Conservation (phyloP, 2,329 filamentous ascomycete species). For the Epichloe uncinata region DNA sequence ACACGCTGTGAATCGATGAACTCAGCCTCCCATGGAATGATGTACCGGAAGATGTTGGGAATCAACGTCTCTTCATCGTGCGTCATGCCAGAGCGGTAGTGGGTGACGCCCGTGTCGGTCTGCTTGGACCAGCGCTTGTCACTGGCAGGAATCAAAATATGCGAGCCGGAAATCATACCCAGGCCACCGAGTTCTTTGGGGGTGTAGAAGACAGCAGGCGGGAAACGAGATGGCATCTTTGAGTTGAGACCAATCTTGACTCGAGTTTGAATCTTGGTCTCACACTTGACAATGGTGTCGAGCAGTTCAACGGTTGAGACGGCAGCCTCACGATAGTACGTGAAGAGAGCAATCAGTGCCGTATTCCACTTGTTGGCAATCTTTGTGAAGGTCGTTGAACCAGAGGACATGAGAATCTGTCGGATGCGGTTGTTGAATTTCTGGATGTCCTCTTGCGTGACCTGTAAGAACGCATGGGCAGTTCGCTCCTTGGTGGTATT, state of each 20-base stretch:
- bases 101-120: slow-evolving; percentile 91
- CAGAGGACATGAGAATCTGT: slow-evolving; percentile 97
- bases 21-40: slow-evolving; percentile 97
- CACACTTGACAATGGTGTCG: slow-evolving; percentile 97
- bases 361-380: slow-evolving; percentile 99
- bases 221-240: slow-evolving; percentile 98
- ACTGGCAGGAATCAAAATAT: slow-evolving; percentile 92
- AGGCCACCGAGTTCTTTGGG: slow-evolving; percentile 94
- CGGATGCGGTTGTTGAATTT: slow-evolving; percentile 99
- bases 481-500: slow-evolving; percentile 95
- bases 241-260: slow-evolving; percentile 98
- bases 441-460: slow-evolving; percentile 93
- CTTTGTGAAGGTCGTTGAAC: slow-evolving; percentile 98
- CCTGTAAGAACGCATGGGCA: slow-evolving; percentile 92
- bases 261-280: slow-evolving; percentile 97
- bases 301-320: slow-evolving; percentile 89
- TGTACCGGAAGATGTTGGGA: slow-evolving; percentile 98
- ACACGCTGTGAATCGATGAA: slow-evolving; percentile 98
- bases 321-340: slow-evolving; percentile 94
- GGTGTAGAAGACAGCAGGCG: slow-evolving; percentile 95
- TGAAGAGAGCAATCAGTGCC: slow-evolving; percentile 89
- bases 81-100: slow-evolving; percentile 95
- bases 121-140: slow-evolving; percentile 99
- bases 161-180: slow-evolving; percentile 97
- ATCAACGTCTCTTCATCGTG: slow-evolving; percentile 97